These are phyloP conservation scores for Nicotiana rustica DNA, from an alignment of 305 asterid species.

Conservation along the genomic window DNA sequence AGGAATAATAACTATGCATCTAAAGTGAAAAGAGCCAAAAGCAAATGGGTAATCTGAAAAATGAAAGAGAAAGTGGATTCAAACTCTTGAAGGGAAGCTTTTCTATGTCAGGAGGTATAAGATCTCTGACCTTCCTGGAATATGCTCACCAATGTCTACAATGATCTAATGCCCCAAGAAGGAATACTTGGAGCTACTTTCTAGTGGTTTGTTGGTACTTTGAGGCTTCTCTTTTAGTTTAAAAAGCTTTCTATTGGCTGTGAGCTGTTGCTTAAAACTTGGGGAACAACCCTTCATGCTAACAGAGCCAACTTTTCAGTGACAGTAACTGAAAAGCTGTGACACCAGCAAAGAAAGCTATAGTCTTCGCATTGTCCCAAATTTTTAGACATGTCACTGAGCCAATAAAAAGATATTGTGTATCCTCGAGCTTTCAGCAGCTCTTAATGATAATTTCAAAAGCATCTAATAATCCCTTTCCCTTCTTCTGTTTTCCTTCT, in stretches of 20 bases:
- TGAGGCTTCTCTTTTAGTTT: background rate
- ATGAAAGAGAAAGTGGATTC: background rate
- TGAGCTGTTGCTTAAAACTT: constrained; percentile 14
- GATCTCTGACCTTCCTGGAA: constrained; percentile 5
- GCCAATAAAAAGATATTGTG: background rate
- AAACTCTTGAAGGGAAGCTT: constrained; percentile 9
- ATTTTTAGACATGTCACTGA: background rate
- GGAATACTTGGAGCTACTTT: constrained; percentile 22
- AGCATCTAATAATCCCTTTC: background rate
- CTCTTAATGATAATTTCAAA: background rate
- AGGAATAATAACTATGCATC: background rate
- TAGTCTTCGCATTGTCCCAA: background rate
- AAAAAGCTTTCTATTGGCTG: background rate
- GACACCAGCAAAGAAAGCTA: constrained; percentile 3
- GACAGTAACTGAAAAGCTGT: background rate
- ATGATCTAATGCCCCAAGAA: constrained; percentile 12
- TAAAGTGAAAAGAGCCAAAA: constrained; percentile 23
- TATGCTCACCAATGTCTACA: background rate
- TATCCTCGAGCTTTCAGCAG: background rate
- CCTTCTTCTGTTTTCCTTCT: background rate
- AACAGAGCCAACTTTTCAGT: constrained; percentile 11
- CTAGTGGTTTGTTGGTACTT: constrained; percentile 22
- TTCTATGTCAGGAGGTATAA: background rate
- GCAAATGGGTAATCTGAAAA: constrained; percentile 14
- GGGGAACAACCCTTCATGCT: background rate